Evolutionary conservation across 495 filamentous ascomycete genomes (phyloP).

Genomic region (Bacidia rubella): DNA sequence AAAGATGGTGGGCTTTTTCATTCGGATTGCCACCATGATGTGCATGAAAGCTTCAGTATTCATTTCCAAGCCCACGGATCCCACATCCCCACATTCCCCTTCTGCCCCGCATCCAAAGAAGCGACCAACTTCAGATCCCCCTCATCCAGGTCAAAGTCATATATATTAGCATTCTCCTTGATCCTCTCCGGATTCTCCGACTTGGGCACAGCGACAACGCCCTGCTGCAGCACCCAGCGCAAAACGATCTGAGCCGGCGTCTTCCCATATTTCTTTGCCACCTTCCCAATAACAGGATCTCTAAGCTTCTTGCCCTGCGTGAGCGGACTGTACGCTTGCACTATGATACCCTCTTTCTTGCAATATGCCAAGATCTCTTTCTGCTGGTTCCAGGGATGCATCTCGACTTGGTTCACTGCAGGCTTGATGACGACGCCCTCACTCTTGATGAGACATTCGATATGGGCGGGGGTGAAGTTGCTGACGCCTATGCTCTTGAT

Average conservation of each 20-base stretch:
- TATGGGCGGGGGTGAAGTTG: constrained; percentile 35
- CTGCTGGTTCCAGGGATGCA: constrained; percentile 51
- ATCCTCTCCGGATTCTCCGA: constrained; percentile 34
- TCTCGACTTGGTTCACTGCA: constrained; percentile 82
- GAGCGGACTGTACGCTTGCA: constrained; percentile 45
- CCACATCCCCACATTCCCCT: constrained; percentile 5
- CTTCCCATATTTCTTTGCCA: constrained; percentile 23
- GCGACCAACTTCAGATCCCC: constrained; percentile 25
- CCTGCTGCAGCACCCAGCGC: constrained; percentile 33
- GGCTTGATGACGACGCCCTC: constrained; percentile 45
- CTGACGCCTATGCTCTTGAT: constrained; percentile 50
- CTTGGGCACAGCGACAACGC: constrained; percentile 38
- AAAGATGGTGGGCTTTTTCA: too few relatives aligned
- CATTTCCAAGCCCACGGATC: constrained; percentile 4
- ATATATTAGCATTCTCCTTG: constrained; percentile 34
- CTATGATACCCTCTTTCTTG: constrained; percentile 34
- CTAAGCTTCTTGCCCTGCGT: constrained; percentile 21
- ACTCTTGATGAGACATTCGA: background rate
- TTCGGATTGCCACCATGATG: too few relatives aligned
- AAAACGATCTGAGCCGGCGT: constrained; percentile 28
- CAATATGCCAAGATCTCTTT: constrained; percentile 32
- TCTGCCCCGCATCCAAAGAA: background rate
- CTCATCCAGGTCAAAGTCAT: constrained; percentile 29
- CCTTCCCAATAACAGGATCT: constrained; percentile 18
- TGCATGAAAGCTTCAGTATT: too few relatives aligned